A percentile compares a stretch with the other conserved stretches of the same genome.
Evolutionary conservation across 192 early-diverging fungal species (phyloP).

Genomic region (Dissophora ornata): DNA sequence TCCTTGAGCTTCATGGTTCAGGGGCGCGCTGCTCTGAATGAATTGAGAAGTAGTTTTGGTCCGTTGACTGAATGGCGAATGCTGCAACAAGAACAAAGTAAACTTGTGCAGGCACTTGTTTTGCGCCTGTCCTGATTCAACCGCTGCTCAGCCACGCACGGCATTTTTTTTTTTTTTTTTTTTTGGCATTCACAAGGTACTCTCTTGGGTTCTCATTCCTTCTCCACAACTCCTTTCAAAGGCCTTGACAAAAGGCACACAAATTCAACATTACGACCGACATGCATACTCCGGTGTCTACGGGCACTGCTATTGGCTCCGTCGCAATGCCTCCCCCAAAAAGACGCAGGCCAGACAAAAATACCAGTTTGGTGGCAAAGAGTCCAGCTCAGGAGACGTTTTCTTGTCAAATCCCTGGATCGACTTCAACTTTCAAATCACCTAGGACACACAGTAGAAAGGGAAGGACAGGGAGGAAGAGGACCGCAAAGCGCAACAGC

Average conservation of each 20-base stretch:
- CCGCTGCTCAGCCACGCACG: background rate
- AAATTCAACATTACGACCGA: slow-evolving; percentile 2
- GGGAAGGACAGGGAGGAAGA: slow-evolving; percentile 31
- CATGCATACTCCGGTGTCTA: slow-evolving; percentile 10
- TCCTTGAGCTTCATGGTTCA: slow-evolving; percentile 80
- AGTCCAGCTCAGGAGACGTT: background rate
- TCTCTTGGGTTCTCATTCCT: slow-evolving; percentile 13
- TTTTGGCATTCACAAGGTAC: too few species aligned
- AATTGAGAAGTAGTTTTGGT: too few species aligned
- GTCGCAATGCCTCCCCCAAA: slow-evolving; percentile 28
- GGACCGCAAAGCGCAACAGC: slow-evolving; percentile 10
- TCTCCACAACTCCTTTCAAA: background rate
- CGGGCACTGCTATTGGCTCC: background rate
- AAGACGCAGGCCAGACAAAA: slow-evolving; percentile 30
- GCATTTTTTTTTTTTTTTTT: slow-evolving; percentile 3
- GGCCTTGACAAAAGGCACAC: too few species aligned
- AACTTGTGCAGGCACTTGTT: too few species aligned
- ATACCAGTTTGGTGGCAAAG: background rate
- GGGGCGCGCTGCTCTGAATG: too few species aligned
- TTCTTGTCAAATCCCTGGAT: background rate
- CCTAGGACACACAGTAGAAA: slow-evolving; percentile 13
- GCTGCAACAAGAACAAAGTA: too few species aligned
- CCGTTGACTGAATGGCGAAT: too few species aligned
- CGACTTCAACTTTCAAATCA: background rate
- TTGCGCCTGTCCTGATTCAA: too few species aligned